These are phyloP conservation scores for Phytophthora ohioensis DNA, from an alignment of 352 stramenopile species.

Conservation along the genomic window DNA sequence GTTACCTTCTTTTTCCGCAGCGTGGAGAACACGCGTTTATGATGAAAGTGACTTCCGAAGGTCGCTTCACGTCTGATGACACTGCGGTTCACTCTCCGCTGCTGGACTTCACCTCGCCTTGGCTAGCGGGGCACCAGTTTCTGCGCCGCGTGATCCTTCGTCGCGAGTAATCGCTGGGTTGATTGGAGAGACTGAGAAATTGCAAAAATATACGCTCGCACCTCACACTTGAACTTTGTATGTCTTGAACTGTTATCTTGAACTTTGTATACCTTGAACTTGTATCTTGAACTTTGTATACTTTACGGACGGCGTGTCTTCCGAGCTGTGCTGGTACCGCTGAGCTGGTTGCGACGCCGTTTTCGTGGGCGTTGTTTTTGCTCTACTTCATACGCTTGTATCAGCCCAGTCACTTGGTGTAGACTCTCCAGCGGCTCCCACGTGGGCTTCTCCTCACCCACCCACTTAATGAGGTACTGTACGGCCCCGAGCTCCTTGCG, in stretches of 20 bases:
- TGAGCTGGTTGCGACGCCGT: not conserved
- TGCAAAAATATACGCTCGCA: not conserved
- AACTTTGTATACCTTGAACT: constrained; percentile 6
- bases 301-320: not conserved
- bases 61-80: constrained; percentile 9
- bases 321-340: too few species aligned
- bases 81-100: not conserved
- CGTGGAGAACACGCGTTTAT: constrained; percentile 15
- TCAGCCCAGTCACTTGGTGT: constrained; percentile 10
- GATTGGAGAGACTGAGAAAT: not conserved
- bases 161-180: not conserved
- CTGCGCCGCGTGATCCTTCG: not conserved
- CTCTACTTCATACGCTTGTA: not conserved
- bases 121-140: not conserved
- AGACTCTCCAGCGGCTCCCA: not conserved
- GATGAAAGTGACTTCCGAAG: constrained; percentile 2
- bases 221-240: too few species aligned
- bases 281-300: not conserved
- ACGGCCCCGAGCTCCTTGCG: not conserved
- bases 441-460: too few species aligned
- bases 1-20: not conserved
- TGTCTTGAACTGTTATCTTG: constrained; percentile 1
- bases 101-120: not conserved
- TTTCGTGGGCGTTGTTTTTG: not conserved
- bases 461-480: not conserved